These are phyloP conservation scores for Naegleria lovaniensis DNA, from an alignment of 208 protist genomes.

Conservation along the genomic window DNA sequence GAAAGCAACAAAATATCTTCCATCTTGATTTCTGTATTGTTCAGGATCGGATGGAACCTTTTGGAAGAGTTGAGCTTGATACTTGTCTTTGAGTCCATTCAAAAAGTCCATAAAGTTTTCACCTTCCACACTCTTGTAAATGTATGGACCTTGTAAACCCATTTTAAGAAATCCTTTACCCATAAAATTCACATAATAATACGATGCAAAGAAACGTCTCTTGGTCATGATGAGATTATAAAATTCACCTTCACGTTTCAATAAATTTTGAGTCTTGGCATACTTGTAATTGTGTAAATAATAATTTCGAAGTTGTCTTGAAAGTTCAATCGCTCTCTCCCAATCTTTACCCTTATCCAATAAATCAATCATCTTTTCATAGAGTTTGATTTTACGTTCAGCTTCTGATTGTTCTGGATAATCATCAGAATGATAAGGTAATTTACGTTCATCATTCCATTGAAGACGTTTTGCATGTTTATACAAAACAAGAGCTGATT, in stretches of 20 bases:
- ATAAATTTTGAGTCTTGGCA: not conserved
- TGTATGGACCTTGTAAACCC: constrained; percentile 24
- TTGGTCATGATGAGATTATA: not conserved
- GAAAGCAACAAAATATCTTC: not conserved
- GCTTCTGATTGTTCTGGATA: not conserved
- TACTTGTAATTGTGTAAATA: constrained; percentile 12
- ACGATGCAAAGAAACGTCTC: constrained; percentile 2
- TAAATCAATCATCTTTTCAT: constrained; percentile 10
- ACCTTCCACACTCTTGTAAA: constrained; percentile 26
- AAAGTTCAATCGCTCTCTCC: constrained; percentile 15
- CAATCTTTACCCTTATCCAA: constrained; percentile 30
- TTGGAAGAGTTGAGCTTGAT: constrained; percentile 3
- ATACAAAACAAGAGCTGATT: not conserved
- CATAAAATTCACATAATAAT: constrained; percentile 1
- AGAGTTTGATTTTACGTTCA: not conserved
- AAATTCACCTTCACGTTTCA: not conserved
- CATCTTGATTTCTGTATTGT: not conserved
- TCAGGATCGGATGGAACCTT: not conserved
- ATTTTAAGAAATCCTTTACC: not conserved
- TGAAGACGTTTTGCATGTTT: not conserved
- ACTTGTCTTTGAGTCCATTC: constrained; percentile 28
- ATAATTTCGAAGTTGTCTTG: not conserved
- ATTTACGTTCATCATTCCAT: not conserved
- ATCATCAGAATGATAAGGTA: not conserved
- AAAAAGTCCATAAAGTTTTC: constrained; percentile 32